Evolutionary conservation across 2,329 filamentous ascomycete species (phyloP), one percentile per base, ranked within the genome.

Genomic region (Beauveria varroae): DNA sequence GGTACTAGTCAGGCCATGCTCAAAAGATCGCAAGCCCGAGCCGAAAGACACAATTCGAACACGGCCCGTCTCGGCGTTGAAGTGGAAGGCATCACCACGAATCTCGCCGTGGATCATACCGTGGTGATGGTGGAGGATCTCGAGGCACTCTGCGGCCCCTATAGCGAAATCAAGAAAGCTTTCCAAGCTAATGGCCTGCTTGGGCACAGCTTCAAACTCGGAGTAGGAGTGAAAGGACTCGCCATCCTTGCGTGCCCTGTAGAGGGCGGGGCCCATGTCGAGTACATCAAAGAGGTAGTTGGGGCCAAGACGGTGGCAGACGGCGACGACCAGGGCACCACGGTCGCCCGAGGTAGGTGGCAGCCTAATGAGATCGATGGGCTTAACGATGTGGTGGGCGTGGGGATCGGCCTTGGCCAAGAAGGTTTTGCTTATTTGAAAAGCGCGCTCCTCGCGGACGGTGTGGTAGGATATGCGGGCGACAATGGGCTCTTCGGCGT

Each of bases 21-120:
- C 93, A 66, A 97, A 97, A 0, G 91, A 90, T 58, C 91, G 83
- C 50, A 92, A 80, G 3, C 93, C 93, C 14, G 91, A 93, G 14
- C 93, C 93, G 70, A 96, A 92, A 60, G 91, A 91, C 64, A 91
- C 83, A 64, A 96, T 81, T 70, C 89, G 91, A 65, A 97, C 91
- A 61, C 80, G 78, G 61, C 86, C 85, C 1, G 84, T 84, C 51
- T 91, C 84, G 16, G 78, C 71, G 67, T 90, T 89, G 77, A 90
- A 96, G 71, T 97, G 91, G 69, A 97, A 97, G 0, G 92, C 89
- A 73, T 98, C 93, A 5, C 87, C 90, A 30, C 93, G 84, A 56
- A 98, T 87, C 74, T 98, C 93, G 50, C 93, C 93, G 68, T 97
- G 93, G 1, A 96, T 88, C 62, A 92, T 86, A 63, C 90, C 88